Conservation (phyloP, 768 basidiomycete genomes). For the Coprinopsis sp. region DNA sequence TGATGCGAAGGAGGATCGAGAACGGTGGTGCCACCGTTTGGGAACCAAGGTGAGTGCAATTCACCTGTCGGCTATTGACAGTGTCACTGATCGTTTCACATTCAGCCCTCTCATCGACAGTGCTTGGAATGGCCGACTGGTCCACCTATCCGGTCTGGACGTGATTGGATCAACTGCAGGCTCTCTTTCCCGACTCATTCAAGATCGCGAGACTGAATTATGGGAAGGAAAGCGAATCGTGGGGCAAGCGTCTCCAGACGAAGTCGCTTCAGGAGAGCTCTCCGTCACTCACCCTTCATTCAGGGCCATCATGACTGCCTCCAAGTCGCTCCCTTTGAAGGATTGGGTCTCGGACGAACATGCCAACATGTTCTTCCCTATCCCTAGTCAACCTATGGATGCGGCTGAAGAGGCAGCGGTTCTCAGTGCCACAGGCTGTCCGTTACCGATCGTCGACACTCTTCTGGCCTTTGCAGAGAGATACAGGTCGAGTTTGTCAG, state of each 20-base stretch:
- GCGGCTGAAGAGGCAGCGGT: conserved; percentile 43
- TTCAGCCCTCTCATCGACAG: conserved; percentile 51
- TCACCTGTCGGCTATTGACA: background rate
- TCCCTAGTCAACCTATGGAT: conserved; percentile 59
- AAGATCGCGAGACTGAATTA: conserved; percentile 60
- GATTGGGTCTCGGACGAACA: conserved; percentile 67
- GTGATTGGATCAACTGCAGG: conserved; percentile 65
- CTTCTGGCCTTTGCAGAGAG: conserved; percentile 53
- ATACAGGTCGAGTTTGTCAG: conserved; percentile 51
- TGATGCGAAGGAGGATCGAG: conserved; percentile 57
- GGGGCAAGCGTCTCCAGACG: conserved; percentile 38
- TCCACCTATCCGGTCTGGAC: conserved; percentile 59
- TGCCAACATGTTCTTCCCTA: conserved; percentile 65
- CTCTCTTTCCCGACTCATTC: conserved; percentile 51
- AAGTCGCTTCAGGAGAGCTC: conserved; percentile 41
- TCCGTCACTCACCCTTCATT: conserved; percentile 53
- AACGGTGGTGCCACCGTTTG: conserved; percentile 54
- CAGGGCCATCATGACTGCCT: conserved; percentile 57
- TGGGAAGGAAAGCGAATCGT: conserved; percentile 64
- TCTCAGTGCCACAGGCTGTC: conserved; percentile 49
- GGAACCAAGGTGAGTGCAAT: conserved; percentile 50
- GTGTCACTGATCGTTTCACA: background rate
- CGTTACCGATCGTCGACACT: conserved; percentile 27
- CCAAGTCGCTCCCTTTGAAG: conserved; percentile 59
- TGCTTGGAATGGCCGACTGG: conserved; percentile 50